A percentile compares a stretch with the other conserved stretches of the same genome.
phyloP scores from a whole-genome alignment of 1,284 basidiomycete species.

The Sporisorium exsertum region DNA sequence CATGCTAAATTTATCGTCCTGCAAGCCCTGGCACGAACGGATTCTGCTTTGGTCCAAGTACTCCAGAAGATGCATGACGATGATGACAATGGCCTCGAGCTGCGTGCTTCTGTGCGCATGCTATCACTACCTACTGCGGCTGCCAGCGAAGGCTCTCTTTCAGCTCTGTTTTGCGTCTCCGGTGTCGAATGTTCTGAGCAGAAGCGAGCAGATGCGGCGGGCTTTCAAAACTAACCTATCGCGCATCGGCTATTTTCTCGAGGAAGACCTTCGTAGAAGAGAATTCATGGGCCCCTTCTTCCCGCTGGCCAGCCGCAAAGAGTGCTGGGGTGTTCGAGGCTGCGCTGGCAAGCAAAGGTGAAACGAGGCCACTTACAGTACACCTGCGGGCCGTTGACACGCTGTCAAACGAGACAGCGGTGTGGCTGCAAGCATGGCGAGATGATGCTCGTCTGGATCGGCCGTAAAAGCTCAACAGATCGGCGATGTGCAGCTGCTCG shows the following conservation, averaged over 20 bases:
- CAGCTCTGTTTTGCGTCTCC: not conserved
- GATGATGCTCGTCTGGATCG: not conserved
- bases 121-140: no score
- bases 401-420: not conserved
- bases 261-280: not conserved
- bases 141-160: not conserved
- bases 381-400: not conserved
- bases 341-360: not conserved
- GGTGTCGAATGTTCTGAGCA: not conserved
- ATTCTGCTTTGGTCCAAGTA: not conserved
- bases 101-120: no score
- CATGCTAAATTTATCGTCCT: not conserved
- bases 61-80: not conserved
- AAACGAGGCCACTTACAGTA: no score
- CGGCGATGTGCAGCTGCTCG: not conserved
- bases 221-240: not conserved
- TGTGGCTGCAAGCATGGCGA: no score
- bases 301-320: not conserved
- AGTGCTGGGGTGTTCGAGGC: no score
- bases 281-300: not conserved
- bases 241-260: not conserved
- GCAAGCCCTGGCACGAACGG: not conserved
- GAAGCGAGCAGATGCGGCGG: not conserved
- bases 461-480: not conserved
- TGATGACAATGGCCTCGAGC: not conserved